Evolutionary conservation across 768 basidiomycete species (phyloP).

Genomic region (Pleurotus cornucopiae): DNA sequence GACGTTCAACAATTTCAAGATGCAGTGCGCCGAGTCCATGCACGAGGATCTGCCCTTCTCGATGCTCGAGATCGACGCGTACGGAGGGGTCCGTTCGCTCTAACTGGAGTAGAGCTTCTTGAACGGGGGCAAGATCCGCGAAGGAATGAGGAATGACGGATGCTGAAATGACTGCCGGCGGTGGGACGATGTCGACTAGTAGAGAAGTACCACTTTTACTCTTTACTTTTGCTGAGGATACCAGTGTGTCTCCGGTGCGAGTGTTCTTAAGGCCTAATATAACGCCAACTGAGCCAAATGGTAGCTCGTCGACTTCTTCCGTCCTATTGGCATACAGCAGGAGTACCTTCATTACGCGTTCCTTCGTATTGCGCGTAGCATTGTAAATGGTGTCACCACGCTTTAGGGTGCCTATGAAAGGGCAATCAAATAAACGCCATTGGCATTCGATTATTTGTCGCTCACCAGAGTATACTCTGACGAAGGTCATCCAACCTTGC

Average conservation of each 20-base stretch:
- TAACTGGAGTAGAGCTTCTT: conserved; percentile 67
- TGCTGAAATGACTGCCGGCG: conserved; percentile 81
- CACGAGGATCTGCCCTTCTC: conserved; percentile 76
- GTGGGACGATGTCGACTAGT: conserved; percentile 65
- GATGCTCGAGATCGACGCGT: conserved; percentile 58
- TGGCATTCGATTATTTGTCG: neutral
- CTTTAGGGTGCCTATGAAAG: conserved; percentile 57
- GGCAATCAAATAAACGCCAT: neutral
- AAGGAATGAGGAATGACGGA: conserved; percentile 80
- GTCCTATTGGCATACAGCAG: conserved; percentile 75
- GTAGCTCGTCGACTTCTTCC: conserved; percentile 74
- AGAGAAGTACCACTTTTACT: conserved; percentile 20
- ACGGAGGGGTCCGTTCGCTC: conserved; percentile 89
- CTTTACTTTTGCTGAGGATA: conserved; percentile 41
- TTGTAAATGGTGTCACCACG: conserved; percentile 62
- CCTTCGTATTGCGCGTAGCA: conserved; percentile 60
- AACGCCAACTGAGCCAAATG: conserved; percentile 82
- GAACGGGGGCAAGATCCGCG: conserved; percentile 72
- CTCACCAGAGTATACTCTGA: conserved; percentile 83
- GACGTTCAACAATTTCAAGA: conserved; percentile 84
- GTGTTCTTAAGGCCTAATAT: conserved; percentile 80
- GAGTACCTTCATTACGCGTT: conserved; percentile 70
- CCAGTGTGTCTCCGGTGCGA: conserved; percentile 83
- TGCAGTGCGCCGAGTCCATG: conserved; percentile 85
- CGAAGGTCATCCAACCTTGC: conserved; percentile 89